Base-by-base conservation (phyloP, 1,284 basidiomycete genomes). In the Vanrija sp. region DNA sequence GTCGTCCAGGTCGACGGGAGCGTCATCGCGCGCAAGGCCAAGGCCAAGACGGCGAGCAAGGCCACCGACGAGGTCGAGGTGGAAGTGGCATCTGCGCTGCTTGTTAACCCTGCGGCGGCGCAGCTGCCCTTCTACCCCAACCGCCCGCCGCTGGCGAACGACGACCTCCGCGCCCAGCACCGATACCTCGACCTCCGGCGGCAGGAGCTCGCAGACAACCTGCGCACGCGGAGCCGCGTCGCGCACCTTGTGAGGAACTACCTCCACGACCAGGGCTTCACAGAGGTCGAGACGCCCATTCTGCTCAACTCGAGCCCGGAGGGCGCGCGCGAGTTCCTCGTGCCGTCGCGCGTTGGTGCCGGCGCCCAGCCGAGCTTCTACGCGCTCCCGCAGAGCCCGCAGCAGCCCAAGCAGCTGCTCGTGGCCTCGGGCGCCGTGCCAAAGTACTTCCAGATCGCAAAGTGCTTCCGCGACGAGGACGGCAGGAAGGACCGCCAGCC, bases 381-480 rank as follows among this genome's bases (percentile, higher is more conserved):
- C 71, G 89, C 93, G 0, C 82, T 97, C 41, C 87, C 89, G 14
- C 93, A 97, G 76, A 95, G 91, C 0, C 94, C 93, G 2, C 94
- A 97, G 72, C 93, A 96, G 76, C 90, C 92, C 1, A 97, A 97
- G 74, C 93, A 97, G 73, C 81, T 97, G 4, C 81, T 97, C 51
- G 87, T 97, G 45, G 87, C 87, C 53, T 95, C 91, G 4, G 94
- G 92, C n/a, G 85, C 83, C 1, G 82, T 94, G 6, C 88, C 92
- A 68, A 84, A 82, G 60, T 97, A 97, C 75, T 97, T 85, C 75
- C 93, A 97, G 75, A 81, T 97, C 53, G 94, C 94, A 15, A 84
- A 84, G 62, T 97, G 93, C 75, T 97, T 97, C 80, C 83, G 94
- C 39, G 93, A 97, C 73, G 94, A 97, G 73, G 91, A 92, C 68